phyloP scores from a whole-genome alignment of 2,329 filamentous ascomycete genomes.

The Hymenoscyphus occultus region DNA sequence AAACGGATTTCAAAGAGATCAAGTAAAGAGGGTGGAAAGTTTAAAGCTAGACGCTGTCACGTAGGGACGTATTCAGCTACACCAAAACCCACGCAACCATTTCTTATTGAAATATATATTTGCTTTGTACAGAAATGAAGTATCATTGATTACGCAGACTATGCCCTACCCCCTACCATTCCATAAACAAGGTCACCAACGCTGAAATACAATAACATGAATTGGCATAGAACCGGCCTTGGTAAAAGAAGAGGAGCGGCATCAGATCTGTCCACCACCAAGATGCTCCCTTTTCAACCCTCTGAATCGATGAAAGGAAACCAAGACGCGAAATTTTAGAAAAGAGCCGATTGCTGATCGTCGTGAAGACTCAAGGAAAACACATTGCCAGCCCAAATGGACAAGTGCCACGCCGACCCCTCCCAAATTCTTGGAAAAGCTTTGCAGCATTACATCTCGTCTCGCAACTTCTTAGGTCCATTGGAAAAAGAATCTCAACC shows the following conservation, averaged over 20 bases:
- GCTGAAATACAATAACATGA: slow-evolving; percentile 24
- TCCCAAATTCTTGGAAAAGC: slow-evolving; percentile 22
- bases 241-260: slow-evolving; percentile 21
- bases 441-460: slow-evolving; percentile 32
- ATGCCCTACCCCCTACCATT: slow-evolving; percentile 19
- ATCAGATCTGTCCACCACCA: slow-evolving; percentile 22
- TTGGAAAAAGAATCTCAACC: slow-evolving; percentile 16
- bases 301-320: slow-evolving; percentile 19
- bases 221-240: slow-evolving; percentile 12
- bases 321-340: slow-evolving; percentile 23
- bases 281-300: slow-evolving; percentile 20
- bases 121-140: slow-evolving; percentile 9
- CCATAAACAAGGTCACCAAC: slow-evolving; percentile 19
- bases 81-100: neutral
- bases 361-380: slow-evolving; percentile 23
- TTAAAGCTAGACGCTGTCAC: too few relatives aligned
- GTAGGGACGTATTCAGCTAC: neutral
- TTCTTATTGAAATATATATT: neutral
- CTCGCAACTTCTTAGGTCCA: slow-evolving; percentile 20
- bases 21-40: too few relatives aligned
- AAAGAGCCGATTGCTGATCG: slow-evolving; percentile 19
- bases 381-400: slow-evolving; percentile 24
- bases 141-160: slow-evolving; percentile 28
- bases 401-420: slow-evolving; percentile 19
- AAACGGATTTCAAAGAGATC: too few relatives aligned